Percentiles rank a stretch among this genome's conserved stretches.
phyloP scores from a whole-genome alignment of 2,329 filamentous ascomycete species.

The Colletotrichum incanum region DNA sequence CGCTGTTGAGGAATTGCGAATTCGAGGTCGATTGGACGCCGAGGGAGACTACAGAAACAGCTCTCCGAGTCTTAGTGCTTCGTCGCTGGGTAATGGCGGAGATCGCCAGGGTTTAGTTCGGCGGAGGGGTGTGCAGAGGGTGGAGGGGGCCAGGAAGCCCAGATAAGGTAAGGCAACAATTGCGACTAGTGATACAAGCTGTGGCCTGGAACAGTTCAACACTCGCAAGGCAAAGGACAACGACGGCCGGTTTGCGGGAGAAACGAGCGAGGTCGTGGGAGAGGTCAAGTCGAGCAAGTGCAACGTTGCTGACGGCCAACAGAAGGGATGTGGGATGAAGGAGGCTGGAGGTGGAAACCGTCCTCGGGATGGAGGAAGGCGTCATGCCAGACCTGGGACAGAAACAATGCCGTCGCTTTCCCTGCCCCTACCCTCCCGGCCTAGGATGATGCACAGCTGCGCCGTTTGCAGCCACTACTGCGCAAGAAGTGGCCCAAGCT shows the following conservation, averaged over 20 bases:
- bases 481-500: conserved; percentile 47
- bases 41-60: not conserved
- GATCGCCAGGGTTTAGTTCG: conserved; percentile 5
- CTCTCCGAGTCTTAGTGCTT: conserved; percentile 4
- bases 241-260: not conserved
- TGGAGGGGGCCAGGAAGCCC: not conserved
- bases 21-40: not conserved
- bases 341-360: conserved; percentile 24
- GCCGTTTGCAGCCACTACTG: not conserved
- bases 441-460: conserved; percentile 24
- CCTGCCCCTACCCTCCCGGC: not conserved
- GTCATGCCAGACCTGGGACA: conserved; percentile 31
- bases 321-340: conserved; percentile 7
- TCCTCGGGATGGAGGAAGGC: conserved; percentile 15
- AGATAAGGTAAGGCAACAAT: conserved; percentile 4
- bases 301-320: not conserved
- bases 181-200: not conserved
- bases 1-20: conserved; percentile 6
- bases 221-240: not conserved
- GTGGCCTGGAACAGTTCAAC: not conserved
- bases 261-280: not conserved
- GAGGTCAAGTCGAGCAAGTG: not conserved
- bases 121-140: not conserved
- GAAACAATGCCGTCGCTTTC: not conserved
- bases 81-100: not conserved